Conservation (phyloP, 2,329 filamentous ascomycete genomes). For the Clarireedia monteithiana region DNA sequence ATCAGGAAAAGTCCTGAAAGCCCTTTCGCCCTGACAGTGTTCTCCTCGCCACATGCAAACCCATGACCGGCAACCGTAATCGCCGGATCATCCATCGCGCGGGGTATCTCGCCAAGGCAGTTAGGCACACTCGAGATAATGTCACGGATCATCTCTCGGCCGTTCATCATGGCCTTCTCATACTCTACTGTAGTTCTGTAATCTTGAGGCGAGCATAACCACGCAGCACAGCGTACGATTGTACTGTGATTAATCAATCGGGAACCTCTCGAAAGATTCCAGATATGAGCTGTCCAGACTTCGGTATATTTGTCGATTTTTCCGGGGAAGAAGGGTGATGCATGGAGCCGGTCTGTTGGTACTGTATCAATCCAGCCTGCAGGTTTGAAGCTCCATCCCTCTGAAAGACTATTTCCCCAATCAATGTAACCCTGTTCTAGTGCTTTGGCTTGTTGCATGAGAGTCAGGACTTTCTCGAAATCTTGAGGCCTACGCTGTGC, state of each 20-base stretch:
- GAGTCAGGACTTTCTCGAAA: conserved; percentile 33
- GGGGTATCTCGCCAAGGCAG: conserved; percentile 42
- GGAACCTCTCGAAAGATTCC: conserved; percentile 46
- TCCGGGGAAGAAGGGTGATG: conserved; percentile 36
- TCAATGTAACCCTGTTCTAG: conserved; percentile 42
- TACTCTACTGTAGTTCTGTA: conserved; percentile 55
- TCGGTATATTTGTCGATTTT: conserved; percentile 51
- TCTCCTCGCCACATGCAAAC: conserved; percentile 43
- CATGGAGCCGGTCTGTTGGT: background rate
- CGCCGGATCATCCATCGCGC: background rate
- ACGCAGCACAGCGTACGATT: conserved; percentile 51
- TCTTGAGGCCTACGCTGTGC: conserved; percentile 2
- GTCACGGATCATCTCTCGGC: conserved; percentile 46
- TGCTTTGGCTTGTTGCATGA: conserved; percentile 41
- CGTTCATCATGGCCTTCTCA: conserved; percentile 43
- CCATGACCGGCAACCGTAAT: conserved; percentile 31
- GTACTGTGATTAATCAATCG: conserved; percentile 46
- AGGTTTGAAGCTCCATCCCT: conserved; percentile 41
- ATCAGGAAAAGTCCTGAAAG: conserved; percentile 20
- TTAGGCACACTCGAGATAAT: conserved; percentile 53
- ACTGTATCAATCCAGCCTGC: conserved; percentile 43
- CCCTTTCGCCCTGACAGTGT: conserved; percentile 11
- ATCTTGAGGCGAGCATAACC: conserved; percentile 50
- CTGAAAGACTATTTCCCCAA: conserved; percentile 43
- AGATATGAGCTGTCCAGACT: conserved; percentile 49